Percentiles rank a stretch among this genome's conserved stretches.
These are phyloP conservation scores for Hyphopichia khmerensis DNA, from an alignment of 1,139 yeast species.

Conservation along the genomic window DNA sequence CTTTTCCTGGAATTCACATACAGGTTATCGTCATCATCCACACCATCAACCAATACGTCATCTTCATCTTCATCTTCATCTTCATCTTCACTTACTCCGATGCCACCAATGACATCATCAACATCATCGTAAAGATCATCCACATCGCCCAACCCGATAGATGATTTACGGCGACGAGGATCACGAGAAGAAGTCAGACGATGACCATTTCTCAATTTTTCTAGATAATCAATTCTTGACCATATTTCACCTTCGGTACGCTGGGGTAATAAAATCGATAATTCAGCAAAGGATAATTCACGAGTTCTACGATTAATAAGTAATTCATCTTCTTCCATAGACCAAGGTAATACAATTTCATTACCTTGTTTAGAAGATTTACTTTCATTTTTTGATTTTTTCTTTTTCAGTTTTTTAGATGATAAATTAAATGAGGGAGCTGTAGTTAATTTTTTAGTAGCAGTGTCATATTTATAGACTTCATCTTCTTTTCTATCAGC, in stretches of 20 bases:
- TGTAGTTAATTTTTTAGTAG: slow-evolving; percentile 6
- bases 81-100: slow-evolving; percentile 35
- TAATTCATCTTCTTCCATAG: slow-evolving; percentile 74
- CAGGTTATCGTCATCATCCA: slow-evolving; percentile 38
- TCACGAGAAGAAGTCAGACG: slow-evolving; percentile 32
- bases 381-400: slow-evolving; percentile 12
- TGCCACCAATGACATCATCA: slow-evolving; percentile 38
- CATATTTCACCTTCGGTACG: slow-evolving; percentile 75
- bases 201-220: slow-evolving; percentile 44
- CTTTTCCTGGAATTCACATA: slow-evolving; percentile 23
- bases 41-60: slow-evolving; percentile 25
- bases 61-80: slow-evolving; percentile 34
- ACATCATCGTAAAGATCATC: slow-evolving; percentile 44
- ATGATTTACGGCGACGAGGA: slow-evolving; percentile 38
- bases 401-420: slow-evolving; percentile 6
- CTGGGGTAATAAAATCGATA: slow-evolving; percentile 69
- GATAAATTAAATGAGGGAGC: no score
- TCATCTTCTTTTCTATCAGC: slow-evolving; percentile 31
- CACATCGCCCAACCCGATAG: slow-evolving; percentile 47
- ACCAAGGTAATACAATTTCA: slow-evolving; percentile 41
- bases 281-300: slow-evolving; percentile 70
- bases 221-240: slow-evolving; percentile 59
- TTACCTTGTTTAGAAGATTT: slow-evolving; percentile 4
- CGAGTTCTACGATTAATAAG: slow-evolving; percentile 54
- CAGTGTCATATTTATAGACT: slow-evolving; percentile 12